Percentiles rank a stretch among this genome's conserved stretches.
These are phyloP conservation scores for Nematocida ausubeli DNA, from an alignment of 371 early-diverging fungal genomes.

Conservation along the genomic window DNA sequence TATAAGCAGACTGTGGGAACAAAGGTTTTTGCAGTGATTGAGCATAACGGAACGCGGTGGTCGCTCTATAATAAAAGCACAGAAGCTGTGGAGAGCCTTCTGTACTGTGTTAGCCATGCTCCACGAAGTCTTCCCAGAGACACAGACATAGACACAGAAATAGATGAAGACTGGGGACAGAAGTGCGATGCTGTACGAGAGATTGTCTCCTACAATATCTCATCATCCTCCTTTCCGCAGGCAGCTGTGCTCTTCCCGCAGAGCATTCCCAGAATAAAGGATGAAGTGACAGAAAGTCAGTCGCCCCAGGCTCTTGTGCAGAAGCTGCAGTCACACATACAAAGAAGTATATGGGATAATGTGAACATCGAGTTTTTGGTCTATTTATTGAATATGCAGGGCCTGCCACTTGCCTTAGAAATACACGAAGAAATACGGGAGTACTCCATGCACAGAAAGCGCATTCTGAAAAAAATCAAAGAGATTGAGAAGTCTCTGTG, in stretches of 20 bases:
- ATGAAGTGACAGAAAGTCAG: not conserved
- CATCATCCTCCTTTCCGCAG: not conserved
- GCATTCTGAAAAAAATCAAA: constrained; percentile 29
- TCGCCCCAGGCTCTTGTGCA: not conserved
- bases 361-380: constrained; percentile 53
- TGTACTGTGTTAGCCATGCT: constrained; percentile 9
- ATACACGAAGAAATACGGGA: constrained; percentile 37
- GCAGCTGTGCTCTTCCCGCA: constrained; percentile 6
- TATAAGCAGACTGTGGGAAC: constrained; percentile 41
- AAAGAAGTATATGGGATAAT: constrained; percentile 56
- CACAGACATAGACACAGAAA: not conserved
- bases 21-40: constrained; percentile 32
- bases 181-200: constrained; percentile 9
- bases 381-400: constrained; percentile 32
- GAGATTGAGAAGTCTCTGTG: constrained; percentile 2
- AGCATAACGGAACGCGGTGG: constrained; percentile 33
- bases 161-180: not conserved
- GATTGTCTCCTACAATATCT: not conserved
- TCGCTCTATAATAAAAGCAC: constrained; percentile 8
- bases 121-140: constrained; percentile 28
- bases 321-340: constrained; percentile 33
- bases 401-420: not conserved
- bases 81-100: not conserved
- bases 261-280: not conserved
- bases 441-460: constrained; percentile 40